phyloP scores from a whole-genome alignment of 768 basidiomycete species.

The Nevesoporus exiguus region DNA sequence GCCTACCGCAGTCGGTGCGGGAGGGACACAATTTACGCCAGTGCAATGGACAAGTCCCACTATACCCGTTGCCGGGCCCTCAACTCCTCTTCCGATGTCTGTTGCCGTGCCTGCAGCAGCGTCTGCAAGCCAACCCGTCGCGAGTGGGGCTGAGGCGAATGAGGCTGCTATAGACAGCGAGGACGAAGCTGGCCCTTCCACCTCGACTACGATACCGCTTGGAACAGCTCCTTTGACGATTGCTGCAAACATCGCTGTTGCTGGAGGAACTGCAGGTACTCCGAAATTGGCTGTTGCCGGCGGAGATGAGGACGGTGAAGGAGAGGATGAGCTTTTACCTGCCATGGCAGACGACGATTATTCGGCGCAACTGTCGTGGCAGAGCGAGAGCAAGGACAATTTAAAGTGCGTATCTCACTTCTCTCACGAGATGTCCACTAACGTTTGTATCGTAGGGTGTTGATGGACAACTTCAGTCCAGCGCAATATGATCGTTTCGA shows the following conservation, averaged over 20 bases:
- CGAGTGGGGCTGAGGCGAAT: not conserved
- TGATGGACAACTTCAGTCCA: slow-evolving; percentile 85
- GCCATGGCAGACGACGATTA: slow-evolving; percentile 91
- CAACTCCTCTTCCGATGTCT: slow-evolving; percentile 11
- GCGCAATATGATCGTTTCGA: slow-evolving; percentile 88
- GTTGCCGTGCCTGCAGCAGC: not conserved
- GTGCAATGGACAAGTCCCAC: slow-evolving; percentile 38
- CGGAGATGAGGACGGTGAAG: slow-evolving; percentile 57
- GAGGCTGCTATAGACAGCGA: slow-evolving; percentile 15
- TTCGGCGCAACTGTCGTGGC: slow-evolving; percentile 77
- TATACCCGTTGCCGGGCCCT: slow-evolving; percentile 3
- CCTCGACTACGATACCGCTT: not conserved
- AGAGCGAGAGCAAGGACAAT: slow-evolving; percentile 86
- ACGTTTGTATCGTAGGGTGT: slow-evolving; percentile 48
- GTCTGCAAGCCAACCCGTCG: slow-evolving; percentile 9
- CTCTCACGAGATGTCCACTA: not conserved
- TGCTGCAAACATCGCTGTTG: not conserved
- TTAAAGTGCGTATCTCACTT: slow-evolving; percentile 52
- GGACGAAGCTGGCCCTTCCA: slow-evolving; percentile 22
- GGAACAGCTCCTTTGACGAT: not conserved
- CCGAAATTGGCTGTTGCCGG: slow-evolving; percentile 13
- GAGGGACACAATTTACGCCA: slow-evolving; percentile 29
- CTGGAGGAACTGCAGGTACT: not conserved
- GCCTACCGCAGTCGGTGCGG: not conserved
- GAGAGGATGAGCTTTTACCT: slow-evolving; percentile 74